Evolutionary conservation across 495 filamentous ascomycete genomes (phyloP).

Genomic region (Penicillium psychrofluorescens): DNA sequence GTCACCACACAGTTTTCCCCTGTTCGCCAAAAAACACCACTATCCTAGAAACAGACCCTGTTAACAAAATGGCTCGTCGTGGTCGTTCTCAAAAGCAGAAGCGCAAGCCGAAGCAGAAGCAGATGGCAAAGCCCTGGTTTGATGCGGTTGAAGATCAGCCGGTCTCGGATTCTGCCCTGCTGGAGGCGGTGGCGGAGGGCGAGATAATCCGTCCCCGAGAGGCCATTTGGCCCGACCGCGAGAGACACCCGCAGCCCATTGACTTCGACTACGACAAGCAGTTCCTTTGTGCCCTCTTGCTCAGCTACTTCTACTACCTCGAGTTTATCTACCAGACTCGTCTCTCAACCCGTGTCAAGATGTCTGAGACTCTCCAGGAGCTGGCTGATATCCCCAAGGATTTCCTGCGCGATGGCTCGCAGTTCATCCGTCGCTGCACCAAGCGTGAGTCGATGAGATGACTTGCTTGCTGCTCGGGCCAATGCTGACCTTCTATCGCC

Average conservation of each 20-base stretch:
- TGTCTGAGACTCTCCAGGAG: conserved; percentile 75
- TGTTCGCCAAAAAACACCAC: too few species aligned
- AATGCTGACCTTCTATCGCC: conserved; percentile 5
- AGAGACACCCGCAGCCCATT: too few species aligned
- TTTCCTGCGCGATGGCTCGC: conserved; percentile 73
- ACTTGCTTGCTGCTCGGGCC: background rate
- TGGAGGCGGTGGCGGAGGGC: background rate
- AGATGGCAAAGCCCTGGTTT: background rate
- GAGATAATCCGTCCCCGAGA: conserved; percentile 1
- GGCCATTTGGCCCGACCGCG: background rate
- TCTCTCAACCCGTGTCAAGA: conserved; percentile 16
- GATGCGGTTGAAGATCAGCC: too few species aligned
- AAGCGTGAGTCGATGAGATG: conserved; percentile 53
- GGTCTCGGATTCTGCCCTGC: too few species aligned
- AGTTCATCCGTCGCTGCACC: conserved; percentile 77
- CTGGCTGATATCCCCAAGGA: conserved; percentile 74
- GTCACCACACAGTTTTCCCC: too few species aligned
- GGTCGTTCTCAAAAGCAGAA: background rate
- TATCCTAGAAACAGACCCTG: too few species aligned
- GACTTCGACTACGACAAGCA: too few species aligned
- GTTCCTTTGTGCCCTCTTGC: conserved; percentile 2
- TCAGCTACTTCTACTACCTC: background rate
- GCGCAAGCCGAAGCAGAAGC: conserved; percentile 8
- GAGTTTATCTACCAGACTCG: background rate
- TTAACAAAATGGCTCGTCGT: background rate